A percentile compares a stretch with the other conserved stretches of the same genome.
These are phyloP conservation scores for Tricladium varicosporioides DNA, from an alignment of 2,329 filamentous ascomycete genomes.

Conservation along the genomic window DNA sequence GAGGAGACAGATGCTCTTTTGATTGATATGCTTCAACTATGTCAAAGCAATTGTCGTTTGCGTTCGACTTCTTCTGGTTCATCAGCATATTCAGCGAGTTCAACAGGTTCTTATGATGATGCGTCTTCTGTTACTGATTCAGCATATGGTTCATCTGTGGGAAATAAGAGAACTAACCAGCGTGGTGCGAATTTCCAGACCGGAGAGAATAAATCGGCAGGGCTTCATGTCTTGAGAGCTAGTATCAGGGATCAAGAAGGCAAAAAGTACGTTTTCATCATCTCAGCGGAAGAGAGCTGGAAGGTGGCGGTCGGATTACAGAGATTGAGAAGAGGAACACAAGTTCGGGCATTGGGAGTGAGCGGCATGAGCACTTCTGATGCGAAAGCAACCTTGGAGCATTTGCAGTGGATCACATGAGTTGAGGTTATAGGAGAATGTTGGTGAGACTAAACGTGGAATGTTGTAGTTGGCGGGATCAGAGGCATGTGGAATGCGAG, in stretches of 20 bases:
- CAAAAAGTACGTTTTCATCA: conserved; percentile 63
- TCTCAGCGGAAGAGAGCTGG: conserved; percentile 65
- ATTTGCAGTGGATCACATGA: conserved; percentile 47
- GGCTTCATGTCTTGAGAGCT: conserved; percentile 61
- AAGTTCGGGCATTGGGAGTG: conserved; percentile 58
- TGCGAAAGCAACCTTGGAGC: conserved; percentile 53
- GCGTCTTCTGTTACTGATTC: conserved; percentile 30
- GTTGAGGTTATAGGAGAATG: background rate
- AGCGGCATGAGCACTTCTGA: conserved; percentile 54
- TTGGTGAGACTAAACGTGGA: conserved; percentile 4
- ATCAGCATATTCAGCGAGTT: conserved; percentile 41
- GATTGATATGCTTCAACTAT: conserved; percentile 59
- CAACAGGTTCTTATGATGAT: conserved; percentile 27
- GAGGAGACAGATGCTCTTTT: conserved; percentile 68
- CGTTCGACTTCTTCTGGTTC: conserved; percentile 42
- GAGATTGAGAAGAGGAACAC: conserved; percentile 57
- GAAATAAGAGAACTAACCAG: conserved; percentile 26
- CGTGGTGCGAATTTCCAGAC: conserved; percentile 39
- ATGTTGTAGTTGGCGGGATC: conserved; percentile 4
- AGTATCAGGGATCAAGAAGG: conserved; percentile 65
- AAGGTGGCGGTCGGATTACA: conserved; percentile 64
- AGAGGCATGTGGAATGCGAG: conserved; percentile 1
- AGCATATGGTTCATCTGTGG: conserved; percentile 31
- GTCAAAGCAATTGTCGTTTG: conserved; percentile 62
- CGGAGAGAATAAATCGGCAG: conserved; percentile 53